phyloP scores from a whole-genome alignment of 2,329 filamentous ascomycete species.

The Botrytis pseudocinerea region DNA sequence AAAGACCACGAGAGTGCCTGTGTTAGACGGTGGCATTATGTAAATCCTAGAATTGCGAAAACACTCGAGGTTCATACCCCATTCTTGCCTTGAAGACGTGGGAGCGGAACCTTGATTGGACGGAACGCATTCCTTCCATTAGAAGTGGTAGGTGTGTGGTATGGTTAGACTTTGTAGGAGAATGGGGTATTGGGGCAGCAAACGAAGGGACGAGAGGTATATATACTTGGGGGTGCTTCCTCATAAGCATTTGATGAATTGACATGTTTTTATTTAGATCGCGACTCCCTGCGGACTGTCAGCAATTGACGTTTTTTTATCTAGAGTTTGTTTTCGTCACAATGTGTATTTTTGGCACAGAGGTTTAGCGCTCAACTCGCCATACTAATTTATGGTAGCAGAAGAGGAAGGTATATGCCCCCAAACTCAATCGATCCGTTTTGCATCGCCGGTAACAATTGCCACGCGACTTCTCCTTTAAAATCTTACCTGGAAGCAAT shows the following conservation, averaged over 20 bases:
- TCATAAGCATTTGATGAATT: background rate
- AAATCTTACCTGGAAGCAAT: background rate
- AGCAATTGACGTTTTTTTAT: background rate
- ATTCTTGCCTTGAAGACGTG: constrained; percentile 16
- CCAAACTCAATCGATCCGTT: constrained; percentile 17
- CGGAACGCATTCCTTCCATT: background rate
- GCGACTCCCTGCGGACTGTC: background rate
- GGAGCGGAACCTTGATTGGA: background rate
- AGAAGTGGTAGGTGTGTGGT: background rate
- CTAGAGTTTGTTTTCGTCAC: background rate
- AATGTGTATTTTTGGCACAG: background rate
- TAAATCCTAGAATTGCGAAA: background rate
- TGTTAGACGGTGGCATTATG: background rate
- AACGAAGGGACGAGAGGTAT: constrained; percentile 1
- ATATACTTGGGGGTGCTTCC: constrained; percentile 5
- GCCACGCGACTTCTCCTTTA: background rate
- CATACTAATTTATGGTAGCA: background rate
- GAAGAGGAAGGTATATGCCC: background rate
- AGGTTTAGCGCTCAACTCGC: background rate
- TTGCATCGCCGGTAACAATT: constrained; percentile 1
- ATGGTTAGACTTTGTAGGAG: background rate
- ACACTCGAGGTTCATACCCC: background rate
- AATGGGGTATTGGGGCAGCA: constrained; percentile 10
- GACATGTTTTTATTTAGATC: constrained; percentile 1
- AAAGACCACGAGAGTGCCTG: constrained; percentile 14